Percentiles rank a stretch among this genome's conserved stretches.
phyloP scores from a whole-genome alignment of 1,284 basidiomycete species.

The Wolfiporia cocos region DNA sequence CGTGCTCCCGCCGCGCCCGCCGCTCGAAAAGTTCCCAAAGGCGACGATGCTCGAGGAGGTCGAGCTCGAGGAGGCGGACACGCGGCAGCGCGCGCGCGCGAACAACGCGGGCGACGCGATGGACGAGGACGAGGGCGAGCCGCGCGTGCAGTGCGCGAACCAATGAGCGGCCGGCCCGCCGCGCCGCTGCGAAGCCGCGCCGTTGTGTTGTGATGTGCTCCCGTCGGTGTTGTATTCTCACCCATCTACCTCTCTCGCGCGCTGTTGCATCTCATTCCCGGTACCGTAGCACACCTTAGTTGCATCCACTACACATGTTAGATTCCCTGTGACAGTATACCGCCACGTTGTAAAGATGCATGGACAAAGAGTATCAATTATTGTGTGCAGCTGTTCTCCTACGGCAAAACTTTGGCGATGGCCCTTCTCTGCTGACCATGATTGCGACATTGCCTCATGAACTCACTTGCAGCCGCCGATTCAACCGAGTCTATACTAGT shows the following conservation, averaged over 20 bases:
- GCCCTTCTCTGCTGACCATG: too few species aligned
- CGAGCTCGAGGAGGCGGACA: constrained; percentile 77
- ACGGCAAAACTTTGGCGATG: too few species aligned
- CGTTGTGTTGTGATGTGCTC: neutral
- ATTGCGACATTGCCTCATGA: too few species aligned
- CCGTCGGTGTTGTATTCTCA: too few species aligned
- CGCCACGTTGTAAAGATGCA: neutral
- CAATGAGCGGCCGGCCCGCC: constrained; percentile 40
- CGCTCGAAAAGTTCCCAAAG: constrained; percentile 67
- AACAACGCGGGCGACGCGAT: constrained; percentile 56
- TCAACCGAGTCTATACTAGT: too few species aligned
- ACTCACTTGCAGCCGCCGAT: too few species aligned
- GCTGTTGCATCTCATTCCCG: constrained; percentile 3
- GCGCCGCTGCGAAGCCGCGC: neutral
- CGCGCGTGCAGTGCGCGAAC: constrained; percentile 80
- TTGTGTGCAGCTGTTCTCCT: too few species aligned
- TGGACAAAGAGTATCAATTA: too few species aligned
- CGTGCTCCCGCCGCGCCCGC: constrained; percentile 79
- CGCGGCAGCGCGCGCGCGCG: constrained; percentile 58
- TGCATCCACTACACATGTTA: neutral
- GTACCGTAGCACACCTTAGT: constrained; percentile 4
- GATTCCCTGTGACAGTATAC: neutral
- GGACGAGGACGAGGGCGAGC: constrained; percentile 83
- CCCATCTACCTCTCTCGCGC: neutral
- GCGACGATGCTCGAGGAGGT: constrained; percentile 81